Base-by-base conservation (phyloP, 2,329 filamentous ascomycete species). In the Myriosclerotinia duriaeana region DNA sequence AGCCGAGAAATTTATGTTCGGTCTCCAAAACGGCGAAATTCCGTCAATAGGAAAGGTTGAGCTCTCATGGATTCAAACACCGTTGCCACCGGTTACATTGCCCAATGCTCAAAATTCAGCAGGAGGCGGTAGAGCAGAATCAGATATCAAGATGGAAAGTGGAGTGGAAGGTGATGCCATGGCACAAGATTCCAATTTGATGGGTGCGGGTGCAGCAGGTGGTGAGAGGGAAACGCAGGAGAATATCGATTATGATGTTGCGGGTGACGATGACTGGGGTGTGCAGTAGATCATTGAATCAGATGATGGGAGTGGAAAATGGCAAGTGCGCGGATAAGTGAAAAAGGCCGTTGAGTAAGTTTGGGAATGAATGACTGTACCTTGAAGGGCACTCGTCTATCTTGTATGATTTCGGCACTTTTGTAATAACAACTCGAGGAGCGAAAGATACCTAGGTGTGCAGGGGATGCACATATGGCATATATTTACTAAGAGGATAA, bases 1-100 rank as follows among this genome's bases (percentile, higher is more conserved):
- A 17, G 91, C 89, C 5, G 91, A 94, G 75, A 87, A 83, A 70
- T 88, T 89, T 72, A 85, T 84, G 79, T 85, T 85, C 72, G 80
- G 84, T 38, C 78, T 86, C n/a, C 76, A 84, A 56, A 81, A 81
- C 55, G 82, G 82, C 53, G 78, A 83, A 26, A 85, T 93, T 52
- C 86, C 88, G 0, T 85, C 86, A 8, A 78, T 91, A 14, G 87
- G 85, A 53, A 84, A 84, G 55, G 80, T 92, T 15, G 87, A 91
- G 65, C 76, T 91, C 50, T 77, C 84, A 0, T 94, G 91, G 91
- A 81, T 77, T n/a, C 69, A 73, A 58, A 76, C 70, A 1, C 72
- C 75, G 22, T 66, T 76, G 0, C 71, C 74, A 17, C 72, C 75
- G 2, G 69, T 74, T 12, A 70, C 61, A 17, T 63, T 72, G 52